A percentile compares a stretch with the other conserved stretches of the same genome.
Evolutionary conservation across 2,329 filamentous ascomycete species (phyloP).

Genomic region (Neofusicoccum cordaticola): DNA sequence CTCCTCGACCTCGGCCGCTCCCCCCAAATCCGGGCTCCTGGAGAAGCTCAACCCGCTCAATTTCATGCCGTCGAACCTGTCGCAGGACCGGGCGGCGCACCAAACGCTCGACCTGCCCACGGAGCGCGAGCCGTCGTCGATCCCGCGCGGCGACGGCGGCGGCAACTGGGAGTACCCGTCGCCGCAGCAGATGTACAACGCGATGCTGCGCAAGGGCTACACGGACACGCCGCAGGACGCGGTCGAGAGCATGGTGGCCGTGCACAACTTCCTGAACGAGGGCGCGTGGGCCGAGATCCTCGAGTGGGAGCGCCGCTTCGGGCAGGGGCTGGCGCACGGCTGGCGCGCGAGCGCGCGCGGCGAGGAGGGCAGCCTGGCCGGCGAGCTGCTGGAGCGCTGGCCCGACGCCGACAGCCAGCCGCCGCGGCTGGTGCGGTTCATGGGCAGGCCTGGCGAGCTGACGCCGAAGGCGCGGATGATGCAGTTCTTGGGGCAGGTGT

Average conservation of each 20-base stretch:
- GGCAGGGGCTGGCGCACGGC: conserved; percentile 66
- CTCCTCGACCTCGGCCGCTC: conserved; percentile 31
- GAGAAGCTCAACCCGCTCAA: conserved; percentile 78
- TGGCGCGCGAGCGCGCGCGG: conserved; percentile 73
- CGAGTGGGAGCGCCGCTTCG: conserved; percentile 87
- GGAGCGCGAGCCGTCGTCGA: conserved; percentile 79
- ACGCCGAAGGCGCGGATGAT: conserved; percentile 89
- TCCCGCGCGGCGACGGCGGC: conserved; percentile 74
- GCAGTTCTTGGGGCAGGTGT: conserved; percentile 74
- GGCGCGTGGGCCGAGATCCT: conserved; percentile 95
- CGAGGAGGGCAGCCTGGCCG: conserved; percentile 59
- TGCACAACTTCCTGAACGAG: conserved; percentile 98
- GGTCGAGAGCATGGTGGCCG: conserved; percentile 93
- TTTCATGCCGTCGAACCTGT: conserved; percentile 89
- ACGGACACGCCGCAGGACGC: conserved; percentile 90
- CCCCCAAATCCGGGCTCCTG: conserved; percentile 47
- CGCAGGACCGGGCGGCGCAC: conserved; percentile 71
- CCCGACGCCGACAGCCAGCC: conserved; percentile 39
- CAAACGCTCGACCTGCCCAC: conserved; percentile 75
- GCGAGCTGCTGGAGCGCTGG: conserved; percentile 34
- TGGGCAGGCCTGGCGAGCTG: conserved; percentile 81
- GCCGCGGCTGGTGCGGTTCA: conserved; percentile 80
- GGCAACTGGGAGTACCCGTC: conserved; percentile 97
- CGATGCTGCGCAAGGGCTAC: conserved; percentile 91
- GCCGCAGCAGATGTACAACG: conserved; percentile 99